A percentile compares a stretch with the other conserved stretches of the same genome.
Evolutionary conservation across 257 asterid species (phyloP).

Genomic region (Ajuga chamaepitys): DNA sequence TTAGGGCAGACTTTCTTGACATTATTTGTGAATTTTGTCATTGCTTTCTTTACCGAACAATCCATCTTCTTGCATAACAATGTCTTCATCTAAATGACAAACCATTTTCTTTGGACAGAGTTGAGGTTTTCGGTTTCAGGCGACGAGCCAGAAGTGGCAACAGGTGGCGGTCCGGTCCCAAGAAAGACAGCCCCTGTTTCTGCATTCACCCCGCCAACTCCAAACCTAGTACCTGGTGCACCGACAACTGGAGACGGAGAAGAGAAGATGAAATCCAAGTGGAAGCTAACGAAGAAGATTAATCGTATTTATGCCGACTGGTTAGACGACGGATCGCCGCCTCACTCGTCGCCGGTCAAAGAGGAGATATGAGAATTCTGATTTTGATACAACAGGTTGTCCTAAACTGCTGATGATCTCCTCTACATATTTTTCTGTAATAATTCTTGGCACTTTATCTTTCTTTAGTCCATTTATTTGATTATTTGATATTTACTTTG

Average conservation of each 20-base stretch:
- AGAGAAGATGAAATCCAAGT: constrained; percentile 28
- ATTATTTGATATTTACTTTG: too few species aligned
- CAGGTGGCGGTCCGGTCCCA: constrained; percentile 14
- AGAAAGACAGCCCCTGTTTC: constrained; percentile 25
- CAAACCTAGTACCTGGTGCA: constrained; percentile 16
- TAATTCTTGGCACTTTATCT: not conserved
- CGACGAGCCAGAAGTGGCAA: constrained; percentile 28
- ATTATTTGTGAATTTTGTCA: too few species aligned
- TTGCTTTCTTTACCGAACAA: too few species aligned
- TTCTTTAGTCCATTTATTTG: not conserved
- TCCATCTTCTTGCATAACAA: too few species aligned
- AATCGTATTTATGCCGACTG: constrained; percentile 68
- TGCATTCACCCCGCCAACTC: not conserved
- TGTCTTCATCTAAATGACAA: too few species aligned
- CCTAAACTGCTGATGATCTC: not conserved
- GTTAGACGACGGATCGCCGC: constrained; percentile 54
- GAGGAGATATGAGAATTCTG: constrained; percentile 12
- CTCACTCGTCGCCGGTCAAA: constrained; percentile 23
- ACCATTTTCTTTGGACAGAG: constrained; percentile 26
- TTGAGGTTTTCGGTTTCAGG: constrained; percentile 23
- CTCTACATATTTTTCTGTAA: not conserved
- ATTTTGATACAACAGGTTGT: not conserved
- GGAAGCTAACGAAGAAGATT: constrained; percentile 57
- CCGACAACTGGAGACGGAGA: constrained; percentile 22
- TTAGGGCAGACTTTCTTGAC: too few species aligned